Evolutionary conservation across 2,329 filamentous ascomycete species (phyloP).

Genomic region (Mollisiaceae sp.): DNA sequence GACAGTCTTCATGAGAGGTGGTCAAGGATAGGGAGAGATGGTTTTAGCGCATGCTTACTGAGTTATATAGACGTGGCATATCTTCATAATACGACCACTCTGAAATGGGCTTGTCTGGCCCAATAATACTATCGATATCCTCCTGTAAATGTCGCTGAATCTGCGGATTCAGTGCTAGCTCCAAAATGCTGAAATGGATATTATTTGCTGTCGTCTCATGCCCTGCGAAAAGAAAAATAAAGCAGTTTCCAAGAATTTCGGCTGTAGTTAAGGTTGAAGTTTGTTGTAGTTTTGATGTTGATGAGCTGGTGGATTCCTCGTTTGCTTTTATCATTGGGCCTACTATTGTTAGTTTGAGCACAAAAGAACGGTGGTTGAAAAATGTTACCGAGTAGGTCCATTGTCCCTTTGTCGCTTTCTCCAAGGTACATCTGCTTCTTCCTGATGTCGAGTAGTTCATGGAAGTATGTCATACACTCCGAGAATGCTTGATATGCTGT

Average conservation of each 20-base stretch:
- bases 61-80: constrained; percentile 37
- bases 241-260: constrained; percentile 42
- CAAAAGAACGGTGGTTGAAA: not conserved
- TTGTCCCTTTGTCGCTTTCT: constrained; percentile 32
- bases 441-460: constrained; percentile 51
- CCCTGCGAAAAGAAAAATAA: constrained; percentile 42
- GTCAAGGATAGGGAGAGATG: not conserved
- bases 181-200: constrained; percentile 39
- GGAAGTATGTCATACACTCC: constrained; percentile 58
- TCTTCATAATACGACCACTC: constrained; percentile 33
- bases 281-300: constrained; percentile 12
- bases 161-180: constrained; percentile 35
- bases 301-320: constrained; percentile 12
- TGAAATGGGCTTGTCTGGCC: constrained; percentile 28
- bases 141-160: constrained; percentile 34
- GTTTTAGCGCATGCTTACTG: not conserved
- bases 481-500: constrained; percentile 46
- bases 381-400: constrained; percentile 35
- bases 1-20: not conserved
- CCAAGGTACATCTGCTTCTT: constrained; percentile 32
- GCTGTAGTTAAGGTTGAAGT: constrained; percentile 34
- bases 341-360: constrained; percentile 17
- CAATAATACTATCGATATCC: constrained; percentile 38
- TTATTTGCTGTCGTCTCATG: constrained; percentile 43
- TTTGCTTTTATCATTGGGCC: constrained; percentile 34